These are phyloP conservation scores for Podospora conica DNA, from an alignment of 495 filamentous ascomycete species.

Conservation along the genomic window DNA sequence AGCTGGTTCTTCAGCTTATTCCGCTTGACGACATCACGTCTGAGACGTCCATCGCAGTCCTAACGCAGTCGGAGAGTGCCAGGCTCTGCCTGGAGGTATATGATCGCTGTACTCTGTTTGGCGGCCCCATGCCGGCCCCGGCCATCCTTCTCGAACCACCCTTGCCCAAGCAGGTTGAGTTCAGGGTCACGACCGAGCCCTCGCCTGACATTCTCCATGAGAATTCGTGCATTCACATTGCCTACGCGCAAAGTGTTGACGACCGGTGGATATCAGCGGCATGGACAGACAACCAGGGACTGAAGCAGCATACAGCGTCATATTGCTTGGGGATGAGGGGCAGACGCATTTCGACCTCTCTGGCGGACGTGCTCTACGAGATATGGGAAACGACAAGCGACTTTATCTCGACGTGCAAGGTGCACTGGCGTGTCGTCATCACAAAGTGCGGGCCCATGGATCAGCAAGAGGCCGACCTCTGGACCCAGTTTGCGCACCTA, in stretches of 20 bases:
- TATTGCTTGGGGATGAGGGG: constrained; percentile 69
- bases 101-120: constrained; percentile 65
- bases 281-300: constrained; percentile 86
- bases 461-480: constrained; percentile 63
- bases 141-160: constrained; percentile 70
- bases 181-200: constrained; percentile 63
- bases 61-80: constrained; percentile 57
- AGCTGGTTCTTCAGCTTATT: constrained; percentile 78
- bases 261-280: constrained; percentile 81
- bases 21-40: constrained; percentile 66
- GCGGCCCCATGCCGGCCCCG: constrained; percentile 51
- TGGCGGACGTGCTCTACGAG: constrained; percentile 64
- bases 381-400: constrained; percentile 81
- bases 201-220: constrained; percentile 73
- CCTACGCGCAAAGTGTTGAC: constrained; percentile 74
- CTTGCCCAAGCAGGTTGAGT: constrained; percentile 66
- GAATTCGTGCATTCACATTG: constrained; percentile 78
- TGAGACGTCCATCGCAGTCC: constrained; percentile 57
- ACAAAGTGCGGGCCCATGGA: constrained; percentile 68
- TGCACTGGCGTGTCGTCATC: constrained; percentile 76
- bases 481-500: constrained; percentile 41
- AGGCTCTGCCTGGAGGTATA: constrained; percentile 80
- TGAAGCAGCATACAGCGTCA: constrained; percentile 67
- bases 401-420: constrained; percentile 61
- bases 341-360: constrained; percentile 44